A percentile compares a stretch with the other conserved stretches of the same genome.
phyloP scores from a whole-genome alignment of 1,284 basidiomycete genomes.

The Fomitopsis betulina region DNA sequence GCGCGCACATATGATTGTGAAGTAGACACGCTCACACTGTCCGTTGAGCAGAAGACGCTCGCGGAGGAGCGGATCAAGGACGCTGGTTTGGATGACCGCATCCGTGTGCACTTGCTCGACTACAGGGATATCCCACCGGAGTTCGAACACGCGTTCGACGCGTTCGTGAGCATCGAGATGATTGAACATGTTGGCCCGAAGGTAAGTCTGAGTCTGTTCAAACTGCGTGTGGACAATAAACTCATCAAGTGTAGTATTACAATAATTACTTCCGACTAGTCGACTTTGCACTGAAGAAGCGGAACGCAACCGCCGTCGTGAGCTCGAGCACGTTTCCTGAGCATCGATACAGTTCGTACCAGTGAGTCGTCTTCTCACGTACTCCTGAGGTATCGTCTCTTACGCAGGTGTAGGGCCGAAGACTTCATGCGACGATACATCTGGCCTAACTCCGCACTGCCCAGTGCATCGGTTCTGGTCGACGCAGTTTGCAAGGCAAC shows the following conservation, averaged over 20 bases:
- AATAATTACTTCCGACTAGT: constrained; percentile 78
- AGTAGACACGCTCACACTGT: constrained; percentile 86
- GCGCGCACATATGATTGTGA: constrained; percentile 69
- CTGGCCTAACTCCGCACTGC: constrained; percentile 90
- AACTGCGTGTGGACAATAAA: not conserved
- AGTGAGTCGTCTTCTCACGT: constrained; percentile 39
- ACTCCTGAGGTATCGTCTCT: constrained; percentile 4
- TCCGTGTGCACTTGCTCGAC: constrained; percentile 85
- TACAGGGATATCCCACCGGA: constrained; percentile 77
- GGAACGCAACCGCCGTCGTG: constrained; percentile 67
- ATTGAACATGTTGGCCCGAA: constrained; percentile 80
- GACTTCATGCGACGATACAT: constrained; percentile 90
- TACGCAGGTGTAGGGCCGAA: constrained; percentile 50
- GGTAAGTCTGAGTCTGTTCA: constrained; percentile 17
- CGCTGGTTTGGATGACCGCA: constrained; percentile 65
- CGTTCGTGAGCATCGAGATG: constrained; percentile 90
- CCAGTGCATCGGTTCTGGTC: constrained; percentile 73
- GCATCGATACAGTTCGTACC: constrained; percentile 60
- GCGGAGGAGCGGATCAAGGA: constrained; percentile 78
- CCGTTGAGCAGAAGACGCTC: constrained; percentile 80
- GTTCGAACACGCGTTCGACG: constrained; percentile 80
- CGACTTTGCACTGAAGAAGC: constrained; percentile 74
- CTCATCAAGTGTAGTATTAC: constrained; percentile 38
- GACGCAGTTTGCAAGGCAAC: constrained; percentile 62
- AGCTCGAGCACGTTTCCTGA: constrained; percentile 86